Evolutionary conservation across 192 early-diverging fungal species (phyloP).

Genomic region (Podila clonocystis): DNA sequence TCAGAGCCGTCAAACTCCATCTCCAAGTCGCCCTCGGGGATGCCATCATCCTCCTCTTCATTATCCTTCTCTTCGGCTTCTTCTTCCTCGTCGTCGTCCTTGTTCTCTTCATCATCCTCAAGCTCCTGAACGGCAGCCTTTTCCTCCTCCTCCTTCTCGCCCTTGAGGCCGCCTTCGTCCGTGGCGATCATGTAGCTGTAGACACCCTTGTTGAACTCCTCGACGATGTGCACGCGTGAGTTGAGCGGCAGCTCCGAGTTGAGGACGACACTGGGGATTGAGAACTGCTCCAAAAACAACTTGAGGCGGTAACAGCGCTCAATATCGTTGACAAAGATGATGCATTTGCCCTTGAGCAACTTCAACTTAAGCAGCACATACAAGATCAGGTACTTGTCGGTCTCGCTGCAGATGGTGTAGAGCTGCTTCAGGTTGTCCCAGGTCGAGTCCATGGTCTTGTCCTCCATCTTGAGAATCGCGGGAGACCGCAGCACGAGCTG

Average conservation of each 20-base stretch:
- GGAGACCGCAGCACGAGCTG: constrained; percentile 83
- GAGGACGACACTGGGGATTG: constrained; percentile 88
- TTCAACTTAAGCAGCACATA: constrained; percentile 93
- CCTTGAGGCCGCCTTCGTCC: constrained; percentile 82
- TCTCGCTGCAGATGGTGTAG: constrained; percentile 67
- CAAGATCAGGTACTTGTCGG: constrained; percentile 88
- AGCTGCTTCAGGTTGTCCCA: constrained; percentile 67
- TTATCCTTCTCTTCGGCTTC: constrained; percentile 7
- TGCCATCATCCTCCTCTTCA: constrained; percentile 28
- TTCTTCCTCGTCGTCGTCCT: constrained; percentile 21
- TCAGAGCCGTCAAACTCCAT: constrained; percentile 53
- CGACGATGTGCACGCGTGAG: constrained; percentile 90
- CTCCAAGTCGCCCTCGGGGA: constrained; percentile 45
- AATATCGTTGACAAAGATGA: constrained; percentile 97
- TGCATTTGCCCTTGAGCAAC: constrained; percentile 89
- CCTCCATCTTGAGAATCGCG: constrained; percentile 88
- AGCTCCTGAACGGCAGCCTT: constrained; percentile 59
- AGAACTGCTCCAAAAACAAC: constrained; percentile 97
- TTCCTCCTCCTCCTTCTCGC: constrained; percentile 70
- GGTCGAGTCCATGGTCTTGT: constrained; percentile 70
- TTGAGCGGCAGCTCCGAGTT: constrained; percentile 96
- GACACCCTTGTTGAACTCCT: constrained; percentile 96
- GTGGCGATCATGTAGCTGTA: constrained; percentile 98
- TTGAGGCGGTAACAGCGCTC: constrained; percentile 92
- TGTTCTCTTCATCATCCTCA: constrained; percentile 30